Evolutionary conservation across 495 filamentous ascomycete genomes (phyloP).

Genomic region (Hyaloscypha finlandica): DNA sequence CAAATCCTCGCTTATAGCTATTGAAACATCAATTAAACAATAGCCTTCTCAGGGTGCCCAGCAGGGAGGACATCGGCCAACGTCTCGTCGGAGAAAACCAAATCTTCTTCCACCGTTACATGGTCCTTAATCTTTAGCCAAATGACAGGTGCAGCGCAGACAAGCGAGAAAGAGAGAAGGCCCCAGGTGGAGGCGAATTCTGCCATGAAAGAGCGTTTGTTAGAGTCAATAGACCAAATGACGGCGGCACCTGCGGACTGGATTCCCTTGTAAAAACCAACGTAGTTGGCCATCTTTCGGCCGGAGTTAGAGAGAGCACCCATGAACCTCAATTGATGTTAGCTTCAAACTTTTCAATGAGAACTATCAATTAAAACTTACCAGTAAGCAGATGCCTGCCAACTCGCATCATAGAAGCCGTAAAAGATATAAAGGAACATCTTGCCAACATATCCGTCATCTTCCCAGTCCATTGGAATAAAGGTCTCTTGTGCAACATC

Average conservation of each 20-base stretch:
- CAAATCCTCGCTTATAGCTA: too few relatives aligned
- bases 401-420: conserved; percentile 83
- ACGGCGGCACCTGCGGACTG: conserved; percentile 85
- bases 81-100: conserved; percentile 81
- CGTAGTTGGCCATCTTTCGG: conserved; percentile 85
- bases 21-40: conserved; percentile 10
- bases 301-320: conserved; percentile 85
- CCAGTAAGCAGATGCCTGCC: conserved; percentile 86
- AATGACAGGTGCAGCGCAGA: conserved; percentile 75
- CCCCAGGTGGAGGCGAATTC: conserved; percentile 36
- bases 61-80: conserved; percentile 56
- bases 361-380: conserved; percentile 42
- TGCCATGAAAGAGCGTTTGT: conserved; percentile 61
- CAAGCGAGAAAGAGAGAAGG: conserved; percentile 64
- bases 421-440: conserved; percentile 93
- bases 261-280: conserved; percentile 92
- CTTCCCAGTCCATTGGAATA: conserved; percentile 56
- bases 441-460: conserved; percentile 69
- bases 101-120: conserved; percentile 69
- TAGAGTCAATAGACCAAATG: conserved; percentile 74
- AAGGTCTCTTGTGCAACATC: neutral
- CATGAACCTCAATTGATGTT: conserved; percentile 69
- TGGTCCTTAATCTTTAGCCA: conserved; percentile 74
- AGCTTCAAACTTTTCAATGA: neutral
- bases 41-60: conserved; percentile 7